phyloP scores from a whole-genome alignment of 129 eudicot species.

The Chrysanthemum makinoi region DNA sequence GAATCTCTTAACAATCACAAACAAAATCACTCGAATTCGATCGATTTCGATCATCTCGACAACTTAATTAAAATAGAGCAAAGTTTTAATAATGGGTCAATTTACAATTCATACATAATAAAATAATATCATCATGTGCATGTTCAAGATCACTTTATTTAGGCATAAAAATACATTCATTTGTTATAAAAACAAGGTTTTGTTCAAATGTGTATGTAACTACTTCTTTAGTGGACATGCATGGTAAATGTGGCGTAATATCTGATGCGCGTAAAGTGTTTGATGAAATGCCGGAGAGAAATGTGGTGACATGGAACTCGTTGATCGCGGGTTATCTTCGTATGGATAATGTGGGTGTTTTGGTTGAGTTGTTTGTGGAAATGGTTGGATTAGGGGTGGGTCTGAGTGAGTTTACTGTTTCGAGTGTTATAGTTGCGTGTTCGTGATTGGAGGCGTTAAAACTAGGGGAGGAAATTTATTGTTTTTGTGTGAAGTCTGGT shows the following conservation, averaged over 20 bases:
- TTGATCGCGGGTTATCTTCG: conserved; percentile 50
- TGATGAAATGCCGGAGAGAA: conserved; percentile 58
- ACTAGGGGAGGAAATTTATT: conserved; percentile 52
- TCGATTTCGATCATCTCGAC: conserved; percentile 4
- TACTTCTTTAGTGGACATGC: conserved; percentile 52
- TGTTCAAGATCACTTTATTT: conserved; percentile 30
- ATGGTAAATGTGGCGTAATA: conserved; percentile 46
- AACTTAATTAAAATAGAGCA: conserved; percentile 22
- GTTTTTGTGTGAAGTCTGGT: conserved; percentile 44
- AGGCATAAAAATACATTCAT: conserved; percentile 53
- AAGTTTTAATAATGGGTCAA: conserved; percentile 21
- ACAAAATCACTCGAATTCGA: not conserved
- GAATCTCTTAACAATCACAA: conserved; percentile 3
- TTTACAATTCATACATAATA: conserved; percentile 36
- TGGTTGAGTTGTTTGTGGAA: conserved; percentile 29
- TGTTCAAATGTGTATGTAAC: conserved; percentile 40
- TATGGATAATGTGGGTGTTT: conserved; percentile 10
- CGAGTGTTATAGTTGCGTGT: conserved; percentile 48
- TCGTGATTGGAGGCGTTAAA: conserved; percentile 28
- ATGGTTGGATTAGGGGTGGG: conserved; percentile 40
- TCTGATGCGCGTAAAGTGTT: conserved; percentile 40
- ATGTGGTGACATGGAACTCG: conserved; percentile 62
- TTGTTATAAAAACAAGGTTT: conserved; percentile 45
- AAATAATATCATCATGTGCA: conserved; percentile 46
- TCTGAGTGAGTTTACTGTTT: conserved; percentile 37